Base-by-base conservation (phyloP, 2,329 filamentous ascomycete species). In the Botrytis galanthina region DNA sequence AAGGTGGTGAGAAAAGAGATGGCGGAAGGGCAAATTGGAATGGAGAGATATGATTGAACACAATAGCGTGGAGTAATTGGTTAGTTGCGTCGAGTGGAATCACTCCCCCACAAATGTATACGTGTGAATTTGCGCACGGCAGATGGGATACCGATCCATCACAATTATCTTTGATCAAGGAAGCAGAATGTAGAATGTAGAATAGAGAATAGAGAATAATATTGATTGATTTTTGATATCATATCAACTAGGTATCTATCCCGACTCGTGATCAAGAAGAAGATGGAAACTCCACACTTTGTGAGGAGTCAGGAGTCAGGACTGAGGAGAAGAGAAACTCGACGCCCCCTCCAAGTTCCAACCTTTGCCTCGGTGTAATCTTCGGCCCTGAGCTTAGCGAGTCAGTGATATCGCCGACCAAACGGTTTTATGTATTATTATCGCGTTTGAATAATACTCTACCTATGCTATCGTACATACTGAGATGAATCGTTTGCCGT, bases 391-490 rank as follows among this genome's bases (percentile, higher is more conserved):
- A 9, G 32, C 57, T 57, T 42, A 68, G 48, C 66, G 66, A 68
- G 48, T 57, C 16, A 26, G 20, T 68, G 61, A 57, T 57, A 42
- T 68, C 66, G 66, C 48, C 66, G 66, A 68, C 66, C 66, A 68
- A 68, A 68, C n/a, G 48, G 48, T 42, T 42, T 62, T 22, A 39
- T 57, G 35, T 68, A 42, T n/a, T 42, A 68, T n/a, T 51, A 32
- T 42, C 66, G 16, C 14, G 61, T 63, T 68, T 42, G 35, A 9
- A 57, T 22, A 54, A 54, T 57, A 16, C 35, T 20, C 10, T 37
- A 12, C 37, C 35, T 9, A 37, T 37, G 9, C 42, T 12, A n/a
- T 22, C 18, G 0, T 9, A 46, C 35, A 3, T 20, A 26, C 22
- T n/a, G 20, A 54, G 16, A 29, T 39, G 46, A 54, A 68, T 54